Conservation (phyloP, 805 yeast species). For the Maudiozyma serrabonitensis region DNA sequence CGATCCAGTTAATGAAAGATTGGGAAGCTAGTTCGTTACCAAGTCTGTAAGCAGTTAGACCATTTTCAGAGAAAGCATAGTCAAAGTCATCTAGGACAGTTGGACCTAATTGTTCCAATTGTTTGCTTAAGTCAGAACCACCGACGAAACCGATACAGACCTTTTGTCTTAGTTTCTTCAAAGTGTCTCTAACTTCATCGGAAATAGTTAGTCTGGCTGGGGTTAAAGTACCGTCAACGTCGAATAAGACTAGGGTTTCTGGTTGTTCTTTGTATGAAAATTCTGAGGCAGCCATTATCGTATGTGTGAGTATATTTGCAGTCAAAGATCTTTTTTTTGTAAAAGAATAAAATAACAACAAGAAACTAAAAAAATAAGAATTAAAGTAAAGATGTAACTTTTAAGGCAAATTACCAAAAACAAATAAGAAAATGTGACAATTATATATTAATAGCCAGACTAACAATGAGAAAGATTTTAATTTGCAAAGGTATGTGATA, state of each 20-base stretch:
- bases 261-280: slow-evolving; percentile 73
- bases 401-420: not conserved
- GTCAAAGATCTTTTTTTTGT: slow-evolving; percentile 2
- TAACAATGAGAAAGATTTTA: no score
- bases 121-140: slow-evolving; percentile 91
- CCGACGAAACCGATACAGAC: slow-evolving; percentile 96
- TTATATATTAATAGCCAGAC: no score
- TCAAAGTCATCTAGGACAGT: slow-evolving; percentile 74
- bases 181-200: slow-evolving; percentile 65
- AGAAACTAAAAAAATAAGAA: not conserved
- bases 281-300: slow-evolving; percentile 31
- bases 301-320: not conserved
- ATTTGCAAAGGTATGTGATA: no score
- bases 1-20: slow-evolving; percentile 91
- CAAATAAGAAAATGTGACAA: not conserved
- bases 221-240: slow-evolving; percentile 96
- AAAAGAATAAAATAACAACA: not conserved
- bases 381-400: not conserved
- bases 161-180: slow-evolving; percentile 75
- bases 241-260: slow-evolving; percentile 83
- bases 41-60: slow-evolving; percentile 90
- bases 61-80: slow-evolving; percentile 95
- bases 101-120: slow-evolving; percentile 89
- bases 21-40: slow-evolving; percentile 87
- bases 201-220: slow-evolving; percentile 84